A percentile compares a stretch with the other conserved stretches of the same genome.
Evolutionary conservation across 116 monocot species (phyloP).

Genomic region (Papilionanthe hybrid): DNA sequence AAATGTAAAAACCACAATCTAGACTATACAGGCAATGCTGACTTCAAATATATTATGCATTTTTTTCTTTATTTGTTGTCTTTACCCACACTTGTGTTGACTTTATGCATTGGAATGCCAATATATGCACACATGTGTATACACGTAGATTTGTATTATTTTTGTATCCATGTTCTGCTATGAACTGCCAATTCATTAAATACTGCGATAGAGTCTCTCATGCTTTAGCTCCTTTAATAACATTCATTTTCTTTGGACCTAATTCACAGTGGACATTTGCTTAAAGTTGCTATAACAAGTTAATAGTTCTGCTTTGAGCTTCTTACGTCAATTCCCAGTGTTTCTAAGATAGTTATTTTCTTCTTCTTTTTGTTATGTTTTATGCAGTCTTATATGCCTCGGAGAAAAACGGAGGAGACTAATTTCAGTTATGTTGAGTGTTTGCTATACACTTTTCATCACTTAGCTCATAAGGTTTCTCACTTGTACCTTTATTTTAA

Average conservation of each 20-base stretch:
- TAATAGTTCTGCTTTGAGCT: neutral
- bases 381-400: constrained; percentile 72
- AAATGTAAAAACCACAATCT: no score
- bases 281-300: neutral
- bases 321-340: neutral
- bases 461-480: constrained; percentile 80
- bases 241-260: neutral
- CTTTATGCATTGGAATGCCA: no score
- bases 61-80: no score
- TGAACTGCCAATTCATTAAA: neutral
- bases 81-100: no score
- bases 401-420: constrained; percentile 70
- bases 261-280: neutral
- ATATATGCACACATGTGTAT: no score
- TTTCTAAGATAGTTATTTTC: neutral
- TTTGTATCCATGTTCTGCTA: no score
- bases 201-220: neutral
- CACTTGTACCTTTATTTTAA: neutral
- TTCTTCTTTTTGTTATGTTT: neutral
- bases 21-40: no score
- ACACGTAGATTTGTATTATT: no score
- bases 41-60: no score
- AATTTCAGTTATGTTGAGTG: constrained; percentile 83
- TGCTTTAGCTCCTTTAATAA: neutral
- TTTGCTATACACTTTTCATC: constrained; percentile 86